A percentile compares a stretch with the other conserved stretches of the same genome.
These are phyloP conservation scores for Penicillium frequentans DNA, from an alignment of 2,329 filamentous ascomycete species.

Conservation along the genomic window DNA sequence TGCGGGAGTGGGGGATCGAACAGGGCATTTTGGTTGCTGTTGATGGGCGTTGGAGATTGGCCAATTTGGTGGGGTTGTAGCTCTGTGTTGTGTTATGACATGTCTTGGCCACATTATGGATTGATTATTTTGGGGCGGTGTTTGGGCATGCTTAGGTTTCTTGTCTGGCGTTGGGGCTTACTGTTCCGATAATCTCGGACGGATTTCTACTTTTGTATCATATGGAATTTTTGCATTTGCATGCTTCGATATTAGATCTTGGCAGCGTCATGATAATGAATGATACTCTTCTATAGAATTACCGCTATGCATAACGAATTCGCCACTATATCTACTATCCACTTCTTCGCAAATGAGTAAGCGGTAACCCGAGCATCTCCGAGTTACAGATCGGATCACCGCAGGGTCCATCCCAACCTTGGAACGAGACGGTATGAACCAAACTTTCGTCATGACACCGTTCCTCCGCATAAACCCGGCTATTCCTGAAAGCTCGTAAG, in stretches of 20 bases:
- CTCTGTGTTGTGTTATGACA: neutral
- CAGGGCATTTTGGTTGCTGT: constrained; percentile 32
- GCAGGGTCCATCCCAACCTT: neutral
- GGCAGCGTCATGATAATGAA: neutral
- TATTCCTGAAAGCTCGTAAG: neutral
- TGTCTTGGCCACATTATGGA: neutral
- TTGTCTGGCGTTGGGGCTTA: neutral
- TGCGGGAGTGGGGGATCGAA: constrained; percentile 41
- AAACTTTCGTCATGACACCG: neutral
- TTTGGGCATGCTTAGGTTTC: neutral
- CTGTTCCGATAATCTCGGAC: too few species aligned
- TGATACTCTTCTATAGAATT: neutral
- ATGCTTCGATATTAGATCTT: too few species aligned
- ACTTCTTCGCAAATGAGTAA: too few species aligned
- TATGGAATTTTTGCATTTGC: too few species aligned
- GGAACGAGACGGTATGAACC: neutral
- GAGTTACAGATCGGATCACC: neutral
- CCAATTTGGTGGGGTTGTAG: constrained; percentile 9
- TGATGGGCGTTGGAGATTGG: constrained; percentile 23
- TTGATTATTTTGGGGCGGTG: neutral
- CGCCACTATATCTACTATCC: too few species aligned
- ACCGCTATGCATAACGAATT: too few species aligned
- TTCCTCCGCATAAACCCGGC: neutral
- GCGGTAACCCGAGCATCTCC: neutral
- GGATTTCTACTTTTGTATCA: too few species aligned